phyloP scores from a whole-genome alignment of 768 basidiomycete genomes.

The Mycena rebaudengoi region DNA sequence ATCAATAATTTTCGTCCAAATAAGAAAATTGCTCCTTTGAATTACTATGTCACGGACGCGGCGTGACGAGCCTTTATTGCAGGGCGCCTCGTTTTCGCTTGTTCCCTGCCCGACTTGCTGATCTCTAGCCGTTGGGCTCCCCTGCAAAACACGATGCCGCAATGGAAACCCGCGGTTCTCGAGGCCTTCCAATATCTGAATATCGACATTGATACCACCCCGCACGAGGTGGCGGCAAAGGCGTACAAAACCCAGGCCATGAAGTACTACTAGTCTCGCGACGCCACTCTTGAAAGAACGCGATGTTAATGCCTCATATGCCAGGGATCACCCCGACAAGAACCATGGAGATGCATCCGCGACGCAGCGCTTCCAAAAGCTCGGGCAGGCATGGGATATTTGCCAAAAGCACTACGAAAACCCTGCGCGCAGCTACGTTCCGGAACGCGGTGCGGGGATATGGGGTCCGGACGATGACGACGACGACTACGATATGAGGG shows the following conservation, averaged over 20 bases:
- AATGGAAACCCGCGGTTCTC: conserved; percentile 3
- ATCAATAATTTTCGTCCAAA: too few species aligned
- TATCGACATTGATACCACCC: conserved; percentile 2
- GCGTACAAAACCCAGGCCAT: conserved; percentile 20
- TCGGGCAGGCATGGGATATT: conserved; percentile 46
- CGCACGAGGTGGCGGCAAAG: conserved; percentile 5
- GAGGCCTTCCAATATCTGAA: conserved; percentile 12
- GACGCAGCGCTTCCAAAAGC: conserved; percentile 46
- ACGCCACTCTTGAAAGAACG: not conserved
- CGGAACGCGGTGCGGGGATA: too few species aligned
- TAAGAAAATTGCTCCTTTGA: too few species aligned
- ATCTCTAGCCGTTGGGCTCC: too few species aligned
- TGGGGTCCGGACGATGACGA: conserved; percentile 10
- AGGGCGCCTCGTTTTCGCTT: conserved; percentile 7
- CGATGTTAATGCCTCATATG: not conserved
- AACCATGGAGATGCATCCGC: conserved; percentile 42
- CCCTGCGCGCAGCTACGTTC: conserved; percentile 32
- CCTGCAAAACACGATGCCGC: not conserved
- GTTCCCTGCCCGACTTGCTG: not conserved
- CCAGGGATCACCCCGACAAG: conserved; percentile 21
- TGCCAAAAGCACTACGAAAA: conserved; percentile 45
- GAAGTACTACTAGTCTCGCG: too few species aligned
- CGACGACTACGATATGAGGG: conserved; percentile 38
- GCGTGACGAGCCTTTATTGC: not conserved
- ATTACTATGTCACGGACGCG: too few species aligned